phyloP scores from a whole-genome alignment of 495 filamentous ascomycete species.

The Hypomontagnella monticulosa region DNA sequence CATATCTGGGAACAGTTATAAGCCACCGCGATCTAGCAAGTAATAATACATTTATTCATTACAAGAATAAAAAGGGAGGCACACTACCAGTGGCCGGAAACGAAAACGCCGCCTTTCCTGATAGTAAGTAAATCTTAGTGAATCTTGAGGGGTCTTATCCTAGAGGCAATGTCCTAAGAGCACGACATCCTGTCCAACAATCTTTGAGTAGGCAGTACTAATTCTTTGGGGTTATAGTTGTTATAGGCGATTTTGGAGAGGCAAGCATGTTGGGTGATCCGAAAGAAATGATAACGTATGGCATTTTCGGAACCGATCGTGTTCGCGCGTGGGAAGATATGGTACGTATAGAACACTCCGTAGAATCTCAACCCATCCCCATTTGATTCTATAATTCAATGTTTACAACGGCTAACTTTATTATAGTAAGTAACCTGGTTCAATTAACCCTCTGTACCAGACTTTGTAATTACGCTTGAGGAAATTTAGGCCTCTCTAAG shows the following conservation, averaged over 20 bases:
- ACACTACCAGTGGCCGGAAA: neutral
- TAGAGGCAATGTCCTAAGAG: neutral
- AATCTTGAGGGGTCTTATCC: too few species aligned
- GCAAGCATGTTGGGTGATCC: neutral
- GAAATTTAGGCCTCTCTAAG: neutral
- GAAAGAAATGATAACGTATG: neutral
- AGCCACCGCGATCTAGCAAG: conserved; percentile 4
- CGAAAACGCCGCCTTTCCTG: conserved; percentile 11
- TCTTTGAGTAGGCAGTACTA: conserved; percentile 2
- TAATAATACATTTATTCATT: conserved; percentile 21
- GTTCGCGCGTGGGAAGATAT: conserved; percentile 11
- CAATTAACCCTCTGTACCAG: conserved; percentile 2
- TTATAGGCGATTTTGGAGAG: conserved; percentile 16
- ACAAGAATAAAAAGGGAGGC: neutral
- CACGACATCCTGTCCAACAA: neutral
- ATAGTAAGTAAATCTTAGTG: too few species aligned
- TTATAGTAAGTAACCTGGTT: conserved; percentile 6
- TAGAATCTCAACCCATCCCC: neutral
- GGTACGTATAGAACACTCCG: conserved; percentile 10
- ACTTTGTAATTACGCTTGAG: neutral
- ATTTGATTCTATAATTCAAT: neutral
- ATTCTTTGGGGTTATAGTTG: conserved; percentile 6
- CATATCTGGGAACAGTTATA: neutral
- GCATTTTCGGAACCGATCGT: neutral
- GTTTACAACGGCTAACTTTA: neutral